A percentile compares a stretch with the other conserved stretches of the same genome.
phyloP scores from a whole-genome alignment of 148 eudicot genomes.

The Chenopodium berlandieri region DNA sequence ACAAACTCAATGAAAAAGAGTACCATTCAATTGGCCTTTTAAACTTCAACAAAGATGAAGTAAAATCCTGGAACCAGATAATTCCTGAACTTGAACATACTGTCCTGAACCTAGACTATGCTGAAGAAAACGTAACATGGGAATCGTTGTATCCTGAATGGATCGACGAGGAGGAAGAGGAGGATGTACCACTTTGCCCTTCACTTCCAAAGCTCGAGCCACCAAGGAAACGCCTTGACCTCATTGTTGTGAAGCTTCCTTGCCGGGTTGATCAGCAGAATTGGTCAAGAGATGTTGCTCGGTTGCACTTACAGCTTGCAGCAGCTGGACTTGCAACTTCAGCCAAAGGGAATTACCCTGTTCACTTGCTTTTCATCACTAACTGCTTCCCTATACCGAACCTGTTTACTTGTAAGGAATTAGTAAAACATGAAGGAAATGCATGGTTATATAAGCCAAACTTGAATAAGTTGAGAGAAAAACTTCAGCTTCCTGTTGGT shows the following conservation, averaged over 20 bases:
- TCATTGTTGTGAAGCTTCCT: slow-evolving; percentile 76
- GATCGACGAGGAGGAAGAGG: slow-evolving; percentile 96
- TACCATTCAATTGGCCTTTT: slow-evolving; percentile 55
- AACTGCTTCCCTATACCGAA: slow-evolving; percentile 69
- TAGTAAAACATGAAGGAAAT: slow-evolving; percentile 52
- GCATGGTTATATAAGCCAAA: slow-evolving; percentile 73
- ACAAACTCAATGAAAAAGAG: slow-evolving; percentile 30
- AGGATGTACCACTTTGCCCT: slow-evolving; percentile 64
- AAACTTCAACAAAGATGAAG: slow-evolving; percentile 59
- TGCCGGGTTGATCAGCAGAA: slow-evolving; percentile 41
- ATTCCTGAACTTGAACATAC: slow-evolving; percentile 44
- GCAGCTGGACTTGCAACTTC: slow-evolving; percentile 63
- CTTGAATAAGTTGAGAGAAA: slow-evolving; percentile 52
- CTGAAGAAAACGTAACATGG: slow-evolving; percentile 58
- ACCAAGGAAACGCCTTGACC: slow-evolving; percentile 57
- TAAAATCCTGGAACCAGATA: slow-evolving; percentile 44
- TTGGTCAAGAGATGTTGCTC: slow-evolving; percentile 82
- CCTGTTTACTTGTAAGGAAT: slow-evolving; percentile 68
- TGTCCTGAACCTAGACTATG: slow-evolving; percentile 43
- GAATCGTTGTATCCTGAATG: slow-evolving; percentile 82
- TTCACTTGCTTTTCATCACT: slow-evolving; percentile 63
- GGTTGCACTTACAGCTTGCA: slow-evolving; percentile 78
- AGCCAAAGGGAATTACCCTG: slow-evolving; percentile 47
- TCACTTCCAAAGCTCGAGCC: slow-evolving; percentile 53
- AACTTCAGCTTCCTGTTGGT: slow-evolving; percentile 75